Evolutionary conservation across 179 eudicot genomes (phyloP).

Genomic region (Camellia oleifera): DNA sequence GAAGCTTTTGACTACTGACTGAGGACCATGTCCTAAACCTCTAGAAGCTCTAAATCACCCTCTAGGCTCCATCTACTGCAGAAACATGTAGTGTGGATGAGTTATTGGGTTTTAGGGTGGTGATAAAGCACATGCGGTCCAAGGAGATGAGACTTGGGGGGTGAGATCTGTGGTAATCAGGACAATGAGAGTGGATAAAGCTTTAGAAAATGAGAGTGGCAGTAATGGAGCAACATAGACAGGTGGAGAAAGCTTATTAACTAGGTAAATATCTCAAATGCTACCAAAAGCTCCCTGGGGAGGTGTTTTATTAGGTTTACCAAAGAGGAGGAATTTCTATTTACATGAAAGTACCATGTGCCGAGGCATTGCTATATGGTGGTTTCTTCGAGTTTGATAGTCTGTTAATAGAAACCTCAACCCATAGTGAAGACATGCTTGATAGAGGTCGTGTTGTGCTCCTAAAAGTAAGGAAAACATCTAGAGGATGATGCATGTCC

Average conservation of each 20-base stretch:
- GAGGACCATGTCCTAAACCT: background rate
- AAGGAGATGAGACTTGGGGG: background rate
- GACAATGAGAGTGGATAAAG: no score
- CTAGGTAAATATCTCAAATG: background rate
- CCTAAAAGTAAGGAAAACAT: background rate
- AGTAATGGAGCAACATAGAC: background rate
- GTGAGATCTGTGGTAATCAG: background rate
- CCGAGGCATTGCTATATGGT: background rate
- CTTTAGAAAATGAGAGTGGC: background rate
- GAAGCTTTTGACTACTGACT: background rate
- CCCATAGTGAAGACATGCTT: background rate
- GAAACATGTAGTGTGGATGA: background rate
- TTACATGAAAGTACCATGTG: background rate
- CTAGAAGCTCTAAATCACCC: background rate
- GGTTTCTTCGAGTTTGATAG: background rate
- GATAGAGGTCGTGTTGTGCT: background rate
- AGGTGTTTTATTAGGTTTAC: background rate
- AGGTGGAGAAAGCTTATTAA: background rate
- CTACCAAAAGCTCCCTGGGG: background rate
- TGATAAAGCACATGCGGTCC: background rate
- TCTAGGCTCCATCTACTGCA: background rate
- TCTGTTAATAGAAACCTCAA: background rate
- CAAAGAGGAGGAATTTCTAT: background rate
- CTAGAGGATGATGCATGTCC: background rate
- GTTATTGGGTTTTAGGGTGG: background rate